Base-by-base conservation (phyloP, 1,284 basidiomycete species). In the Rhodotorula sp. region DNA sequence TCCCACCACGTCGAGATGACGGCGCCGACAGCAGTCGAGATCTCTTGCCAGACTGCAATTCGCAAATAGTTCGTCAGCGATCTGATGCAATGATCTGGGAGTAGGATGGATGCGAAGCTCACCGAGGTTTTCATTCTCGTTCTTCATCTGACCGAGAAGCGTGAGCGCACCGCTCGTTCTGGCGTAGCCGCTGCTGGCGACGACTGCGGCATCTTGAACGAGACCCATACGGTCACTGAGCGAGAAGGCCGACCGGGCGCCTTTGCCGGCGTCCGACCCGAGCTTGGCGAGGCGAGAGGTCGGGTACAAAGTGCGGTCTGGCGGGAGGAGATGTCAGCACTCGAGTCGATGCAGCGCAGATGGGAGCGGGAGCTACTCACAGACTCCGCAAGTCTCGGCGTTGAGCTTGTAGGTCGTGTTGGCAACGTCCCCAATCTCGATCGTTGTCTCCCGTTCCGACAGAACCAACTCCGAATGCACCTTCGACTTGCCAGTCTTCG, bases 321-420 rank as follows among this genome's bases (percentile, higher is more conserved):
- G 56, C 20, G 26, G 34, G 34, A 34, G 34, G 34, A 34, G 15
- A 26, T 39, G 34, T 20, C 8, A 34, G 58, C 2, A 39, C 63
- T 23, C 60, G n/a, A n/a, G n/a, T n/a, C n/a, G n/a, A n/a, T n/a
- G n/a, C n/a, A 23, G n/a, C 21, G 21, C n/a, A 39, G 12, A 8
- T 18, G 48, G 39, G 12, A n/a, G 18, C 7, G 5, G 43, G 87
- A 81, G 43, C 5, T 8, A 64, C 73, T 26, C 48, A 91, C 91
- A 99, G 78, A 97, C 91, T 77, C 95, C 94, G 70, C 88, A 87
- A 3, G 93, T 96, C 68, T 90, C 90, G 21, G 90, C 90, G 80
- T 98, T 99, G 72, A 99, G 84, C 84, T 98, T 98, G 83, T 85
- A 87, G 82, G 88, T 90, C 39, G 89, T 85, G 79, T 71, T 75